Conservation (phyloP, 345 rosid species). For the Euphorbia lathyris region DNA sequence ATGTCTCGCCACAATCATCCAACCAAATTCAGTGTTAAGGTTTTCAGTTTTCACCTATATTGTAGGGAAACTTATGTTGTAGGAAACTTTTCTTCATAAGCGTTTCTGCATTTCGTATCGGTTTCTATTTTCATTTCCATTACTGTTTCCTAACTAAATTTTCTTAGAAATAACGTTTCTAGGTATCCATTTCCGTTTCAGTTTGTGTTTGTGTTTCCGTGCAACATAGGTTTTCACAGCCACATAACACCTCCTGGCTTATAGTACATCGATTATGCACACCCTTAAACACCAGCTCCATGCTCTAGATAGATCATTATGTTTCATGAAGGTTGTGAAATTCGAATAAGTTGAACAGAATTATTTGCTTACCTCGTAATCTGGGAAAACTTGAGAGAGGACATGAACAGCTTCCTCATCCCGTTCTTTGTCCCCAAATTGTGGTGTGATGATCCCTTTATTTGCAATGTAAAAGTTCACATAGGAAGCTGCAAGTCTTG, state of each 20-base stretch:
- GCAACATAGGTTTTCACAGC: background rate
- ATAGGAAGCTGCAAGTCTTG: slow-evolving; percentile 87
- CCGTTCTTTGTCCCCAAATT: slow-evolving; percentile 73
- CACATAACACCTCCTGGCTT: background rate
- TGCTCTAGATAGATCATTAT: background rate
- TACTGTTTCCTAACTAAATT: too few species aligned
- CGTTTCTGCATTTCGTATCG: too few species aligned
- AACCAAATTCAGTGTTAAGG: too few species aligned
- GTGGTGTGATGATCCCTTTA: slow-evolving; percentile 70
- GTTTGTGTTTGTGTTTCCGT: too few species aligned
- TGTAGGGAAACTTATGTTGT: too few species aligned
- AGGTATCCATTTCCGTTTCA: too few species aligned
- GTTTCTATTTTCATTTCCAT: too few species aligned
- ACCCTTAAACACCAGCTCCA: background rate
- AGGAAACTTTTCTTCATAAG: too few species aligned
- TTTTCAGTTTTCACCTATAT: too few species aligned
- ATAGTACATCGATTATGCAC: background rate
- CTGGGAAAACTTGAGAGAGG: slow-evolving; percentile 64
- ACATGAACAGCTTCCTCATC: slow-evolving; percentile 77
- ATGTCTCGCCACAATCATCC: too few species aligned
- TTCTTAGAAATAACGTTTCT: too few species aligned
- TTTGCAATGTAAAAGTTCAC: slow-evolving; percentile 77
- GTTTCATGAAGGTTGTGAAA: background rate
- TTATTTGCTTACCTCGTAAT: slow-evolving; percentile 45
- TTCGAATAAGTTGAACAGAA: slow-evolving; percentile 8